Conservation (phyloP, 441 rosid species). For the Bocquillonia castaneifolia region DNA sequence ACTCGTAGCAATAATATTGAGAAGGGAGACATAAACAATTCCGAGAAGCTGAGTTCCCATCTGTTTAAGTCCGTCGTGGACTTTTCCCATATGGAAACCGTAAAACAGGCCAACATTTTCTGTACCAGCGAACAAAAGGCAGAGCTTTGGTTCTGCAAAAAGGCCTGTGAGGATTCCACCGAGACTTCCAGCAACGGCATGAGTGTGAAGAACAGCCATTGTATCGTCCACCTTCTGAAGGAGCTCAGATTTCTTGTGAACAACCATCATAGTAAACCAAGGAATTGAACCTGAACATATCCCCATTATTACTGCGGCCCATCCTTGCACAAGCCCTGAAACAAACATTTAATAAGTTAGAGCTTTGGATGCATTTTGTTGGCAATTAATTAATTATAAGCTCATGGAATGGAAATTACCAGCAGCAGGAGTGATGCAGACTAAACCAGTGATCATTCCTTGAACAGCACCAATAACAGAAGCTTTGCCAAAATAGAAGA, state of each 20-base stretch:
- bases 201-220: conserved; percentile 55
- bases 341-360: neutral
- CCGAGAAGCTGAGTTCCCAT: conserved; percentile 43
- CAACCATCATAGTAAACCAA: conserved; percentile 57
- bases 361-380: neutral
- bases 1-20: conserved; percentile 37
- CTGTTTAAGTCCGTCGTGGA: conserved; percentile 31
- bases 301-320: conserved; percentile 57
- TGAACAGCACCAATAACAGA: conserved; percentile 52
- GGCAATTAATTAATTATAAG: neutral
- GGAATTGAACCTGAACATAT: conserved; percentile 51
- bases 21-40: conserved; percentile 24
- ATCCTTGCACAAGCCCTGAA: conserved; percentile 51
- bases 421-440: conserved; percentile 59
- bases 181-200: conserved; percentile 49
- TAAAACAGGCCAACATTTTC: conserved; percentile 40
- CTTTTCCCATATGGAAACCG: conserved; percentile 28
- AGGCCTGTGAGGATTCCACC: conserved; percentile 45
- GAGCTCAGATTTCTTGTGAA: conserved; percentile 40
- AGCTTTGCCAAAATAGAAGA: conserved; percentile 31
- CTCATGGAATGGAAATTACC: conserved; percentile 21
- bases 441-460: conserved; percentile 59
- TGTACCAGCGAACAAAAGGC: conserved; percentile 26
- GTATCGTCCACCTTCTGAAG: conserved; percentile 55
- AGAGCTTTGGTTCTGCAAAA: conserved; percentile 44